A percentile compares a stretch with the other conserved stretches of the same genome.
These are phyloP conservation scores for Alternaria sp. DNA, from an alignment of 2,329 filamentous ascomycete species.

Conservation along the genomic window DNA sequence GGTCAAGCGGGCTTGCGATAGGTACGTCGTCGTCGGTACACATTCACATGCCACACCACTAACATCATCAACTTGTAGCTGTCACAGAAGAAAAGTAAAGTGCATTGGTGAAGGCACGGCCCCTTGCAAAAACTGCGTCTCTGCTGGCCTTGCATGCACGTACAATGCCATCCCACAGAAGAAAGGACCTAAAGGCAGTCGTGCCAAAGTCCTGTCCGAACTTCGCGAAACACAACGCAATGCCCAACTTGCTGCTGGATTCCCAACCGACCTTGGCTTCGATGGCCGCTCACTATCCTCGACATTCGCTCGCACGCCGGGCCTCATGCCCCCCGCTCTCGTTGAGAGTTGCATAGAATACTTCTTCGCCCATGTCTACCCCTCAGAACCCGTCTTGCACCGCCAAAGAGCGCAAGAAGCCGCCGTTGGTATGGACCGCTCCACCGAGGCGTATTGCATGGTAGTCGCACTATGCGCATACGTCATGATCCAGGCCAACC, in stretches of 20 bases:
- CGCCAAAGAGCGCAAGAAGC: slow-evolving; percentile 59
- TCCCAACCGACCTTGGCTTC: slow-evolving; percentile 46
- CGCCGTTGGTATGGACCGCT: slow-evolving; percentile 58
- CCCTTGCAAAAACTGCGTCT: slow-evolving; percentile 67
- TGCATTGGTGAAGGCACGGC: slow-evolving; percentile 58
- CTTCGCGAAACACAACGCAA: slow-evolving; percentile 60
- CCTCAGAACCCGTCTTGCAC: slow-evolving; percentile 68
- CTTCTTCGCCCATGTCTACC: slow-evolving; percentile 68
- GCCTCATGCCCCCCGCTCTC: slow-evolving; percentile 59
- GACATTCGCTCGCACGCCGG: slow-evolving; percentile 55
- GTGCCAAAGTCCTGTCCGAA: slow-evolving; percentile 69
- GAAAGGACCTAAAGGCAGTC: slow-evolving; percentile 67
- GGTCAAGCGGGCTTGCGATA: slow-evolving; percentile 53
- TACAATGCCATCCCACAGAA: slow-evolving; percentile 70
- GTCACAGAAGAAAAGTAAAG: slow-evolving; percentile 59
- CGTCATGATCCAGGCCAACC: slow-evolving; percentile 58
- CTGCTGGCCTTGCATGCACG: slow-evolving; percentile 66
- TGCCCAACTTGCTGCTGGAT: slow-evolving; percentile 53
- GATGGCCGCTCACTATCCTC: slow-evolving; percentile 52
- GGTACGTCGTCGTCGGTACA: slow-evolving; percentile 36
- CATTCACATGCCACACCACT: slow-evolving; percentile 10
- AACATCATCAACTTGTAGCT: slow-evolving; percentile 37
- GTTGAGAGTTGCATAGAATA: slow-evolving; percentile 64
- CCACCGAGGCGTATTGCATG: slow-evolving; percentile 65
- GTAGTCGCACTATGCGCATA: slow-evolving; percentile 60